Conservation (phyloP, 768 basidiomycete genomes). For the Hemileccinum rubropunctum region DNA sequence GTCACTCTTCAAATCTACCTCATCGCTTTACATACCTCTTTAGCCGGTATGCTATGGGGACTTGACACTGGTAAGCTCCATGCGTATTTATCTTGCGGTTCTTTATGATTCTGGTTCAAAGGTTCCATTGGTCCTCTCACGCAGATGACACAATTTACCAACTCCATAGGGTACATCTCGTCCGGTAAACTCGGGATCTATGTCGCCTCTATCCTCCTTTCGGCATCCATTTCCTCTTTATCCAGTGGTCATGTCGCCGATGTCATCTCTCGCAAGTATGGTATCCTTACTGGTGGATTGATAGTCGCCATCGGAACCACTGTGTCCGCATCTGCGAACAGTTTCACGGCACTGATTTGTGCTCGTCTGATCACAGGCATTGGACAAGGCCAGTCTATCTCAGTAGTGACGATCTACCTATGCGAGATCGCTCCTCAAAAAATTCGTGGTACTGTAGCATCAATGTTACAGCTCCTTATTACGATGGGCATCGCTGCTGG, state of each 20-base stretch:
- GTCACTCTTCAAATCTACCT: conserved; percentile 21
- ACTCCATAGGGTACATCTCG: conserved; percentile 35
- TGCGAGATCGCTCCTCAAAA: conserved; percentile 43
- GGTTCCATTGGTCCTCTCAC: conserved; percentile 44
- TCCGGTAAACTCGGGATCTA: conserved; percentile 42
- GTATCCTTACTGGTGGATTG: conserved; percentile 41
- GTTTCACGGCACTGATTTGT: conserved; percentile 38
- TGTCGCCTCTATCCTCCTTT: conserved; percentile 42
- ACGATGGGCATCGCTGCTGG: conserved; percentile 42
- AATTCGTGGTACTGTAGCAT: conserved; percentile 40
- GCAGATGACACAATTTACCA: conserved; percentile 44
- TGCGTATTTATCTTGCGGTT: neutral
- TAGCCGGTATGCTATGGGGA: conserved; percentile 31
- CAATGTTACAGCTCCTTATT: conserved; percentile 42
- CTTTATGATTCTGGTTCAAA: conserved; percentile 4
- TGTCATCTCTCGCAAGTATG: conserved; percentile 44
- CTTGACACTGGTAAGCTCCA: conserved; percentile 27
- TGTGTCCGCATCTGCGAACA: conserved; percentile 36
- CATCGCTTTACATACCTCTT: conserved; percentile 24
- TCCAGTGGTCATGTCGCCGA: conserved; percentile 45
- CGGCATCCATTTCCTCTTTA: conserved; percentile 39
- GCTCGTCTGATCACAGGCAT: conserved; percentile 46
- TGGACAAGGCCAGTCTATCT: conserved; percentile 46
- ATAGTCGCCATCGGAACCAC: conserved; percentile 42
- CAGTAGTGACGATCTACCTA: conserved; percentile 39